Evolutionary conservation across 2,329 filamentous ascomycete genomes (phyloP).

Genomic region (Endothia cerciana): DNA sequence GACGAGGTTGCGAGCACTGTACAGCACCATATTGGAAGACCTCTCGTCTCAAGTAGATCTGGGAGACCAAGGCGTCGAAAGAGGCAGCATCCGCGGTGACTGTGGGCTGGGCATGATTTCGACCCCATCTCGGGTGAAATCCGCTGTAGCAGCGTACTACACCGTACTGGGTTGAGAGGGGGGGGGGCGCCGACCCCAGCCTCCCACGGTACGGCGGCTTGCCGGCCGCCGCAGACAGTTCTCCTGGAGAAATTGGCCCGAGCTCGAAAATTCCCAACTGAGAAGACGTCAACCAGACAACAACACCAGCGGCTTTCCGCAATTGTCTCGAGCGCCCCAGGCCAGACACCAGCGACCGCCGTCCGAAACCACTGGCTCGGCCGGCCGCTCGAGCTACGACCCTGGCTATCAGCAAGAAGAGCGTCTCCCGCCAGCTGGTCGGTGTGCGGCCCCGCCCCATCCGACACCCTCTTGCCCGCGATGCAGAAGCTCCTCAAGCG

Average conservation of each 20-base stretch:
- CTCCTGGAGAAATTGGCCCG: constrained; percentile 16
- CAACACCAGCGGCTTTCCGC: constrained; percentile 11
- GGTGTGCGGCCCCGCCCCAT: not conserved
- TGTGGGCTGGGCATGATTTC: too few relatives aligned
- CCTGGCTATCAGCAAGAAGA: not conserved
- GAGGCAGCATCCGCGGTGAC: too few relatives aligned
- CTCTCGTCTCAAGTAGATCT: too few relatives aligned
- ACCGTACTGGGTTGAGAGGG: too few relatives aligned
- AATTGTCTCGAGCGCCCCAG: not conserved
- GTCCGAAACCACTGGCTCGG: not conserved
- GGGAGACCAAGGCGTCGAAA: too few relatives aligned
- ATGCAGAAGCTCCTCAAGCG: constrained; percentile 76
- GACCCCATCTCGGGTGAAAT: too few relatives aligned
- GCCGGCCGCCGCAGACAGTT: not conserved
- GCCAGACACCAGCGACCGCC: not conserved
- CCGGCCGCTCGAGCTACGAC: not conserved
- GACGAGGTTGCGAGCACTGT: too few relatives aligned
- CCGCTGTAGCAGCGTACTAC: too few relatives aligned
- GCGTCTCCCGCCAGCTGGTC: constrained; percentile 1
- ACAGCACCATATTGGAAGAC: too few relatives aligned
- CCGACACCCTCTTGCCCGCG: constrained; percentile 18
- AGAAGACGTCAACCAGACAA: not conserved
- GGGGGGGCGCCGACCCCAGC: too few relatives aligned
- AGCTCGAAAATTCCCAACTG: constrained; percentile 30
- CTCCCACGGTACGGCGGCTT: too few relatives aligned